Percentiles rank a stretch among this genome's conserved stretches.
These are phyloP conservation scores for Paramecium primaurelia DNA, from an alignment of 73 alveolate genomes.

Conservation along the genomic window DNA sequence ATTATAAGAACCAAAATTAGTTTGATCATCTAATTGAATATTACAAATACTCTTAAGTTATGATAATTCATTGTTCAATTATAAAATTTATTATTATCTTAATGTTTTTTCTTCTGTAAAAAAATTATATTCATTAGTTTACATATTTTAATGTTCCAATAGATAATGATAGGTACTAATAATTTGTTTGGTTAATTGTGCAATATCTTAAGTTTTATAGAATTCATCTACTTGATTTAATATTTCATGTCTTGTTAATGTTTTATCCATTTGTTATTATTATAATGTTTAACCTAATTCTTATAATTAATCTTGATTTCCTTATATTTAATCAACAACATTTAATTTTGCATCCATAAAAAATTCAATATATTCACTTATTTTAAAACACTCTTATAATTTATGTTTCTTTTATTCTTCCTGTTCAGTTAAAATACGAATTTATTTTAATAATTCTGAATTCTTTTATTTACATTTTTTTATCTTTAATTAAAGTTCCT, in stretches of 20 bases:
- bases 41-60: background rate
- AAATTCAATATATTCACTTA: conserved; percentile 21
- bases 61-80: background rate
- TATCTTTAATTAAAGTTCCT: background rate
- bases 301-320: background rate
- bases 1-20: background rate
- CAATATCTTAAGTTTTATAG: background rate
- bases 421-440: background rate
- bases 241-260: background rate
- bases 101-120: background rate
- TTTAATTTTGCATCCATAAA: background rate
- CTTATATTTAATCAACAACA: background rate
- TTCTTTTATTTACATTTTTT: background rate
- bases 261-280: background rate
- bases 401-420: background rate
- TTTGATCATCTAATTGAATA: background rate
- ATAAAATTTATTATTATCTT: background rate
- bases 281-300: background rate
- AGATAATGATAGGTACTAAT: background rate
- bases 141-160: background rate
- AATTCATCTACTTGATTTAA: background rate
- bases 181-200: background rate
- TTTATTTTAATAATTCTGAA: background rate
- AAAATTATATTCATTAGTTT: background rate
- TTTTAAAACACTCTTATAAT: background rate